phyloP scores from a whole-genome alignment of 805 yeast genomes.

The Wickerhamomyces xylosicus region DNA sequence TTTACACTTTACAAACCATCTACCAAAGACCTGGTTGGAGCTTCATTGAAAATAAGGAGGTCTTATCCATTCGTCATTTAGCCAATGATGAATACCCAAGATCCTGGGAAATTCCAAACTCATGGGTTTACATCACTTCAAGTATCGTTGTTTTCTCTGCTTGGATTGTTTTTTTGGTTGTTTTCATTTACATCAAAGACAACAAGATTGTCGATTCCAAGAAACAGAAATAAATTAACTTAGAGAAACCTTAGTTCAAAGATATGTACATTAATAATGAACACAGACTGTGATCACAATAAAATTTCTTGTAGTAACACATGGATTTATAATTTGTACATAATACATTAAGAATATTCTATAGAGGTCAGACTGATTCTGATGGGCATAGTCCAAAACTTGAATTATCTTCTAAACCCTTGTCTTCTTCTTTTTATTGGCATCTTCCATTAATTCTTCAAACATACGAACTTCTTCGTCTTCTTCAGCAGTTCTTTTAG shows the following conservation, averaged over 20 bases:
- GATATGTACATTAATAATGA: too few relatives aligned
- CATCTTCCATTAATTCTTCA: slow-evolving; percentile 56
- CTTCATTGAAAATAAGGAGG: slow-evolving; percentile 51
- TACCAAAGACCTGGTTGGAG: slow-evolving; percentile 71
- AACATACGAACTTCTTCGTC: slow-evolving; percentile 71
- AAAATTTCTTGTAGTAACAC: too few relatives aligned
- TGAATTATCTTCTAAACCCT: too few relatives aligned
- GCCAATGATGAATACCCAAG: slow-evolving; percentile 94
- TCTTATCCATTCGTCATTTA: slow-evolving; percentile 82
- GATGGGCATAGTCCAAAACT: too few relatives aligned
- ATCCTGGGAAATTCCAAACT: slow-evolving; percentile 85
- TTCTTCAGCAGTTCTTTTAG: slow-evolving; percentile 55
- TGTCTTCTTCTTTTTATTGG: slow-evolving; percentile 30
- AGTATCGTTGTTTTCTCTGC: slow-evolving; percentile 58
- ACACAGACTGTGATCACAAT: too few relatives aligned
- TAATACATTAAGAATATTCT: too few relatives aligned
- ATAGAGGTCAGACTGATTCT: too few relatives aligned
- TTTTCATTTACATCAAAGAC: slow-evolving; percentile 31
- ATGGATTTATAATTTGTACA: too few relatives aligned
- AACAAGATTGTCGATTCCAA: slow-evolving; percentile 7
- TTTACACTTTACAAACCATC: slow-evolving; percentile 76
- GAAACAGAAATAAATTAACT: slow-evolving; percentile 15
- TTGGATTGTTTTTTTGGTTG: slow-evolving; percentile 69
- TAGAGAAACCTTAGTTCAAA: too few relatives aligned
- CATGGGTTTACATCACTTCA: slow-evolving; percentile 83